A percentile compares a stretch with the other conserved stretches of the same genome.
Evolutionary conservation across 2,329 filamentous ascomycete genomes (phyloP).

Genomic region (Aspergillus fructus): DNA sequence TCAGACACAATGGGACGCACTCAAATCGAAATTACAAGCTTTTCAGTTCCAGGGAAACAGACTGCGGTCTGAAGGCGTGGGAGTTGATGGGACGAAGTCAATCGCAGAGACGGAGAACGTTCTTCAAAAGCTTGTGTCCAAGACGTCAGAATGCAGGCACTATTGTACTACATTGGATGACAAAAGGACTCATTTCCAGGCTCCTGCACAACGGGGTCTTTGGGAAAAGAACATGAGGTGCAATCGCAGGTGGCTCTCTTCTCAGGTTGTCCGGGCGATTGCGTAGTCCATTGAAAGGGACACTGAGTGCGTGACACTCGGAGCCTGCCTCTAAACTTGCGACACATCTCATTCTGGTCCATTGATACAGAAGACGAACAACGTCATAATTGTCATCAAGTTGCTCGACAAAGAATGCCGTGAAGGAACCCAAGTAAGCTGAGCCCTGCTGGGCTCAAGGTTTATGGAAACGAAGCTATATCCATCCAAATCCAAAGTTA

Average conservation of each 20-base stretch:
- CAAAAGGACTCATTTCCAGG: background rate
- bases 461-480: slow-evolving; percentile 11
- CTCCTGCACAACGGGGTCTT: background rate
- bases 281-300: background rate
- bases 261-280: background rate
- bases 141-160: background rate
- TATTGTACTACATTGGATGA: background rate
- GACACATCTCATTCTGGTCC: background rate
- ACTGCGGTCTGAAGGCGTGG: background rate
- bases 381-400: slow-evolving; percentile 35
- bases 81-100: background rate
- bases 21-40: background rate
- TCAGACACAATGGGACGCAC: background rate
- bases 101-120: background rate
- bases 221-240: background rate
- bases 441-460: slow-evolving; percentile 8
- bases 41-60: background rate
- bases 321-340: background rate
- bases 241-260: background rate
- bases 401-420: slow-evolving; percentile 19
- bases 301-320: background rate
- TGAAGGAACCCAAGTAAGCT: slow-evolving; percentile 1
- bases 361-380: slow-evolving; percentile 29
- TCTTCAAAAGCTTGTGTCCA: background rate
- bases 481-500: slow-evolving; percentile 9